These are phyloP conservation scores for Tuber melanosporum DNA, from an alignment of 495 filamentous ascomycete genomes.

Conservation along the genomic window DNA sequence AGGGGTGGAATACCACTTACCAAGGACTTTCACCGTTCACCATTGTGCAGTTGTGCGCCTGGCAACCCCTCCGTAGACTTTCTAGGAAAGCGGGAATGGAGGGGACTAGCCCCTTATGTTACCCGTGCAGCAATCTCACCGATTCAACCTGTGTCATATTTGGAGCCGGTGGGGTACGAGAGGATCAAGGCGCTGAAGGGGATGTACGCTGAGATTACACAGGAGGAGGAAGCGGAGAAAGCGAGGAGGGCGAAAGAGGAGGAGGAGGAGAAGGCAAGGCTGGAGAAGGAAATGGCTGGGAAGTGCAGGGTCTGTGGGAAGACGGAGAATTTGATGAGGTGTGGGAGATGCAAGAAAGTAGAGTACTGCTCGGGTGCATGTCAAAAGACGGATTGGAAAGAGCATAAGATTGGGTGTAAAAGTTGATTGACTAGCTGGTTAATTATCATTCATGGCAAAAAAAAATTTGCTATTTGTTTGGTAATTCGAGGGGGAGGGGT, in stretches of 20 bases:
- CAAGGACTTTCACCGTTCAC: constrained; percentile 26
- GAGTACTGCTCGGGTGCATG: constrained; percentile 53
- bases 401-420: constrained; percentile 52
- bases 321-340: constrained; percentile 43
- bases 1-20: constrained; percentile 41
- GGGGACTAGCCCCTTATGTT: constrained; percentile 27
- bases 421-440: not conserved
- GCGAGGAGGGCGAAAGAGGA: not conserved
- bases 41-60: constrained; percentile 43
- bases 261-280: not conserved
- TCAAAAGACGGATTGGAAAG: constrained; percentile 54
- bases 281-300: constrained; percentile 5
- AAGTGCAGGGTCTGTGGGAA: constrained; percentile 21
- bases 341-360: constrained; percentile 48
- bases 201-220: constrained; percentile 5
- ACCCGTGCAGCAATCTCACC: constrained; percentile 36
- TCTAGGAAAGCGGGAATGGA: constrained; percentile 27
- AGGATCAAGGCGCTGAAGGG: constrained; percentile 10
- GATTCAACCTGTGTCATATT: constrained; percentile 31
- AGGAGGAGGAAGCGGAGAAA: not conserved
- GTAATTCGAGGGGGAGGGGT: not conserved
- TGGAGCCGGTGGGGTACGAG: constrained; percentile 21
- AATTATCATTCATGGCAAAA: not conserved
- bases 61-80: constrained; percentile 42
- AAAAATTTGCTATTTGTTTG: not conserved